phyloP scores from a whole-genome alignment of 148 eudicot species.

The Arbutus unedo region DNA sequence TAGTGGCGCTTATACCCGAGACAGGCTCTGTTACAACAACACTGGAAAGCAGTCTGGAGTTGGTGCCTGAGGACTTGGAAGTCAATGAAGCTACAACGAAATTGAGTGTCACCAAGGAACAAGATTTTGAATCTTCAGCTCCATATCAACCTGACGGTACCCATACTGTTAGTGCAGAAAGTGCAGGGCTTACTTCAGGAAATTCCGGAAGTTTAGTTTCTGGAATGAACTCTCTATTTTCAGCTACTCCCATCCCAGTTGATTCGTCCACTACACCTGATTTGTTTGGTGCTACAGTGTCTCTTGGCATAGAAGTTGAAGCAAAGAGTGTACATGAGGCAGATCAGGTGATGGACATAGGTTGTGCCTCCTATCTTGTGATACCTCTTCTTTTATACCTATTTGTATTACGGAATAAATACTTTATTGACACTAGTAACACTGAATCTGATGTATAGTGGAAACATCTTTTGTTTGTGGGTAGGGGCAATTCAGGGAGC shows the following conservation, averaged over 20 bases:
- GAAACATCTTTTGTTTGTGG: slow-evolving; percentile 54
- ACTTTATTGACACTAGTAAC: background rate
- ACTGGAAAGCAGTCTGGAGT: slow-evolving; percentile 19
- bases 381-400: slow-evolving; percentile 6
- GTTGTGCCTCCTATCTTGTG: slow-evolving; percentile 67
- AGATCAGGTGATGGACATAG: slow-evolving; percentile 84
- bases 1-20: slow-evolving; percentile 19
- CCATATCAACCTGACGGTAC: slow-evolving; percentile 16
- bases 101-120: slow-evolving; percentile 17
- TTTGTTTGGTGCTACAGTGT: slow-evolving; percentile 19
- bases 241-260: slow-evolving; percentile 13
- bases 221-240: slow-evolving; percentile 19
- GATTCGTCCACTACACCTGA: slow-evolving; percentile 16
- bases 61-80: slow-evolving; percentile 25
- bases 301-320: slow-evolving; percentile 25
- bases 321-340: slow-evolving; percentile 28
- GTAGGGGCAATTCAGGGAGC: slow-evolving; percentile 91
- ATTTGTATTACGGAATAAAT: background rate
- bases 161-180: slow-evolving; percentile 14
- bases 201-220: slow-evolving; percentile 14
- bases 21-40: slow-evolving; percentile 9
- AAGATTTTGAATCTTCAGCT: slow-evolving; percentile 8
- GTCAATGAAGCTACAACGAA: slow-evolving; percentile 15
- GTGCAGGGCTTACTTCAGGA: slow-evolving; percentile 17
- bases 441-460: slow-evolving; percentile 39